phyloP scores from a whole-genome alignment of 2,329 filamentous ascomycete genomes.

The Pseudocercospora crystallina region DNA sequence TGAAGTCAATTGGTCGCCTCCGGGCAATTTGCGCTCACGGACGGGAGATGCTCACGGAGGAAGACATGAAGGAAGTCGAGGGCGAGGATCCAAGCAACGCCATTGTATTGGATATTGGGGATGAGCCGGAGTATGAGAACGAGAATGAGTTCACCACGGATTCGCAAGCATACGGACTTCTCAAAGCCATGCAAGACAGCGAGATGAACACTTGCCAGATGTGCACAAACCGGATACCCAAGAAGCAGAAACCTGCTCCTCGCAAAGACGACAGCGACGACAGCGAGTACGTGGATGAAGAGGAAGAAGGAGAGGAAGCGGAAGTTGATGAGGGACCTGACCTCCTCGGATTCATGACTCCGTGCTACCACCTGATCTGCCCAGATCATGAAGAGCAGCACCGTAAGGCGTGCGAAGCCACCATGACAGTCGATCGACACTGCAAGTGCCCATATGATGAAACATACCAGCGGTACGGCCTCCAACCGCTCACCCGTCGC shows the following conservation, averaged over 20 bases:
- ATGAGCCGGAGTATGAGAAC: conserved; percentile 59
- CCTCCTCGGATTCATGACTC: conserved; percentile 74
- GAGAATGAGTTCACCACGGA: conserved; percentile 59
- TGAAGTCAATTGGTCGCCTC: conserved; percentile 86
- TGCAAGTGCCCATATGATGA: conserved; percentile 70
- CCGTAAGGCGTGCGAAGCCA: conserved; percentile 41
- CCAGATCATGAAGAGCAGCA: conserved; percentile 66
- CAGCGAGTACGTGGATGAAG: conserved; percentile 53
- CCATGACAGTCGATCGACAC: conserved; percentile 42
- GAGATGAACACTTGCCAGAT: conserved; percentile 71
- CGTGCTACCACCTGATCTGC: conserved; percentile 86
- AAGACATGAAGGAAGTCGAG: conserved; percentile 76
- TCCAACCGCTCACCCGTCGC: conserved; percentile 67
- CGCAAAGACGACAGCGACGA: conserved; percentile 47
- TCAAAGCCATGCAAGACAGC: conserved; percentile 79
- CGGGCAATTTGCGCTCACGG: conserved; percentile 91
- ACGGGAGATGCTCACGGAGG: conserved; percentile 81
- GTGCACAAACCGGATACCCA: conserved; percentile 64
- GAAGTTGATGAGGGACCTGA: conserved; percentile 58
- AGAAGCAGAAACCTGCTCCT: conserved; percentile 54
- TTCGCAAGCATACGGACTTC: conserved; percentile 79
- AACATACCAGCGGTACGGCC: conserved; percentile 60
- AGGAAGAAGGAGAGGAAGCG: conserved; percentile 42
- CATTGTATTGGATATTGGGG: conserved; percentile 85
- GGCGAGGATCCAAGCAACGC: conserved; percentile 69